Evolutionary conservation across 2,329 filamentous ascomycete genomes (phyloP), one percentile per base, ranked within the genome.

Genomic region (Cadophora luteo-olivacea): DNA sequence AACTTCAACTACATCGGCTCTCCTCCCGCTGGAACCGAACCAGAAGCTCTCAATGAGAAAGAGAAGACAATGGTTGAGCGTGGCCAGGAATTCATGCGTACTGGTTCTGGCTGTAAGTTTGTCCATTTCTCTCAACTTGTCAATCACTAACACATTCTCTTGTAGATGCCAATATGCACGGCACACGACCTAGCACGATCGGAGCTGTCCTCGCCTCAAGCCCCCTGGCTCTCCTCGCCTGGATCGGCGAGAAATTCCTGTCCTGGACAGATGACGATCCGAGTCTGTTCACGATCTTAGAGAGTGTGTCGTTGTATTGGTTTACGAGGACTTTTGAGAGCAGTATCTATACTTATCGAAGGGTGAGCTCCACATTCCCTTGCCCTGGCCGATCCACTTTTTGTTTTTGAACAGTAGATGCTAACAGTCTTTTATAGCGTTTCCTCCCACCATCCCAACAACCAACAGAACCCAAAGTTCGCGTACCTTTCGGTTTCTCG

Each of bases 241-340:
- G 87, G 80, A 81, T 88, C 32, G 84, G 83, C 4, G 86, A 89
- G 72, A 88, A 88, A 74, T 85, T 85, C 66, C 76, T 86, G 0
- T 82, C 82, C 5, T 89, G 85, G 86, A 79, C 79, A 1, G 85
- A 88, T 69, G 73, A 78, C 4, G 74, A 76, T 22, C 82, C 82
- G 0, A 73, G 77, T 0, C 67, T 84, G 8, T 75, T 82, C 45
- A 79, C 79, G 1, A 84, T 88, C 12, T 77, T 89, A 2, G 80
- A 82, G n/a, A 76, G 80, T 24, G 81, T 86, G 16, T 82, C 81
- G 1, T 72, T 88, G 4, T 89, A 87, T 73, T 89, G 86, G 86
- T 78, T 87, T 67, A 86, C 84, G 0, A 82, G 81, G 24, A 84
- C 80, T 7, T 82, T 82, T 52, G 80, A 84, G 0, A 80, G 80